phyloP scores from a whole-genome alignment of 2,329 filamentous ascomycete genomes.

The Cadophora sp. region DNA sequence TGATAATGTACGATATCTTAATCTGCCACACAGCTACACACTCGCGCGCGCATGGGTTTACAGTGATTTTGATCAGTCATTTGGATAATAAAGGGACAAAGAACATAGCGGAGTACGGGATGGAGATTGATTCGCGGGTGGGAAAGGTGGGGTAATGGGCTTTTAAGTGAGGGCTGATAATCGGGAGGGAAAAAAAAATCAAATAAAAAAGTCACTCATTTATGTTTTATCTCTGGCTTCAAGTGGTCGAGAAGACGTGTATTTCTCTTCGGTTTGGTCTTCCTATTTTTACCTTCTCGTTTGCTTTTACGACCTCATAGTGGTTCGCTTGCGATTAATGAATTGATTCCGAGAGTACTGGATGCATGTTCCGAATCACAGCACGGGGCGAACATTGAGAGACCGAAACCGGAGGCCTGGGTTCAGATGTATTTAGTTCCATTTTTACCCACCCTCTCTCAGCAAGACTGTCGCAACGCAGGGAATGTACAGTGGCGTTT shows the following conservation, averaged over 20 bases:
- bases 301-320: too few relatives aligned
- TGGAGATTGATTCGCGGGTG: not conserved
- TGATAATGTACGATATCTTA: constrained; percentile 1
- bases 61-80: not conserved
- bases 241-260: not conserved
- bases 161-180: not conserved
- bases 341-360: too few relatives aligned
- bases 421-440: too few relatives aligned
- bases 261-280: too few relatives aligned
- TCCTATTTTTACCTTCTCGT: too few relatives aligned
- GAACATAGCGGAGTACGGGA: not conserved
- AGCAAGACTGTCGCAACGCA: too few relatives aligned
- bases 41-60: not conserved
- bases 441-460: too few relatives aligned
- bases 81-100: not conserved
- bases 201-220: constrained; percentile 12
- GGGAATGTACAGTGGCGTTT: too few relatives aligned
- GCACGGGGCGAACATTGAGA: too few relatives aligned
- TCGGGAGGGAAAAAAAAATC: not conserved
- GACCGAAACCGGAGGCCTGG: too few relatives aligned
- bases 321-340: too few relatives aligned
- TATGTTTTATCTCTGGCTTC: not conserved
- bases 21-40: not conserved
- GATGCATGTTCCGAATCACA: too few relatives aligned
- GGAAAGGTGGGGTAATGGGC: not conserved